A percentile compares a stretch with the other conserved stretches of the same genome.
Conservation (phyloP, 176 grass and related monocot genomes). For the Oropetium thomaeum region DNA sequence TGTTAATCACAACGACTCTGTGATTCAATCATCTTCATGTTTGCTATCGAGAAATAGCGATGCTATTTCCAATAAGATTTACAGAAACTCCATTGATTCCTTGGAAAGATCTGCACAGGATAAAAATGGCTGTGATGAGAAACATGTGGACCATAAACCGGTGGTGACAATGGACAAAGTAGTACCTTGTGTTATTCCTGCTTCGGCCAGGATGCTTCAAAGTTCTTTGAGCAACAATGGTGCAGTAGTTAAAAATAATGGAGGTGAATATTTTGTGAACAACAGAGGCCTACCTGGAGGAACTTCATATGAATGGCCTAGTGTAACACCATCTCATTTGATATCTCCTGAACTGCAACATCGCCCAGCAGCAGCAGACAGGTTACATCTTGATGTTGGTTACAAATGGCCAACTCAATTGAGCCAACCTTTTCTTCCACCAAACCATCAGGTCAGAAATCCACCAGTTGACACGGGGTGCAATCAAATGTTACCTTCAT, state of each 20-base stretch:
- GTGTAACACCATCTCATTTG: constrained; percentile 50
- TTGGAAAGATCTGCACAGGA: constrained; percentile 33
- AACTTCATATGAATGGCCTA: constrained; percentile 70
- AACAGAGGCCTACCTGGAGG: constrained; percentile 57
- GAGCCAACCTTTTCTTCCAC: constrained; percentile 59
- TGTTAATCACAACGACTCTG: constrained; percentile 20
- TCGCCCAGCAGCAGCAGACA: constrained; percentile 61
- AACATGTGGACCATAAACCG: constrained; percentile 38
- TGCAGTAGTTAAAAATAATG: constrained; percentile 46
- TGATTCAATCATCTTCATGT: constrained; percentile 35
- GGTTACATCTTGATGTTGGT: constrained; percentile 83
- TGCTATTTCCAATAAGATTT: constrained; percentile 31
- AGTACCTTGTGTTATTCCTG: constrained; percentile 39
- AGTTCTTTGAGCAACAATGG: constrained; percentile 38
- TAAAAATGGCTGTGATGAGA: constrained; percentile 31
- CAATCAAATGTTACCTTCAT: constrained; percentile 61
- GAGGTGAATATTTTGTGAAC: constrained; percentile 50
- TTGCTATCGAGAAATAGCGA: constrained; percentile 18
- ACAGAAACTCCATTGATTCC: constrained; percentile 31
- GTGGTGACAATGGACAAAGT: constrained; percentile 20
- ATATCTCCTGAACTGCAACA: constrained; percentile 62
- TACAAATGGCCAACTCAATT: constrained; percentile 66
- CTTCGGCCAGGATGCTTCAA: constrained; percentile 42
- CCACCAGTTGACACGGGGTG: constrained; percentile 50
- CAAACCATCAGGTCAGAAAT: constrained; percentile 60